These are phyloP conservation scores for Artemisia argyi DNA, from an alignment of 129 eudicot species.

Conservation along the genomic window DNA sequence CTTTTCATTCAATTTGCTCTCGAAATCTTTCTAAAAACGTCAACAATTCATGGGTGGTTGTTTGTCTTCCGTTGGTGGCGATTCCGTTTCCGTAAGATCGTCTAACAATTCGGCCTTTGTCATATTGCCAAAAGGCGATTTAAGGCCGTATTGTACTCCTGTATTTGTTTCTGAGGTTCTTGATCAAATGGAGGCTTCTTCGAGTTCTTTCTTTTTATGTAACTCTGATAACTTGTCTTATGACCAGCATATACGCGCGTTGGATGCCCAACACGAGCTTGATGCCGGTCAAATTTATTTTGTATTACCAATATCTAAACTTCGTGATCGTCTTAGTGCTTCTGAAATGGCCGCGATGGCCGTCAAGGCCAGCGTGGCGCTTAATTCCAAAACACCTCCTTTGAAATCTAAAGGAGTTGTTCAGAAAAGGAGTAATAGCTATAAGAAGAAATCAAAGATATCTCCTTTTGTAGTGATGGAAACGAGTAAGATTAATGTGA, in stretches of 20 bases:
- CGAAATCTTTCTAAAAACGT: too few relatives aligned
- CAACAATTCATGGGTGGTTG: too few relatives aligned
- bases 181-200: too few relatives aligned
- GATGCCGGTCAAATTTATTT: slow-evolving; percentile 68
- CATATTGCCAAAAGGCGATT: too few relatives aligned
- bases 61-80: too few relatives aligned
- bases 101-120: too few relatives aligned
- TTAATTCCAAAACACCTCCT: slow-evolving; percentile 18
- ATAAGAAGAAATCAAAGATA: slow-evolving; percentile 23
- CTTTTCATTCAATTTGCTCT: too few relatives aligned
- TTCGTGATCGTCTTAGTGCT: slow-evolving; percentile 46
- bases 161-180: too few relatives aligned
- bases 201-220: slow-evolving; percentile 63
- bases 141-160: too few relatives aligned
- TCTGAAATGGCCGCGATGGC: slow-evolving; percentile 84
- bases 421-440: slow-evolving; percentile 1
- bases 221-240: slow-evolving; percentile 61
- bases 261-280: slow-evolving; percentile 36
- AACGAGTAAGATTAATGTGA: too few relatives aligned
- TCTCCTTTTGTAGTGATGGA: slow-evolving; percentile 35
- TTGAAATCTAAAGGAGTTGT: background rate
- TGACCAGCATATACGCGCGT: slow-evolving; percentile 45
- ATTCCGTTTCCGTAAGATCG: too few relatives aligned
- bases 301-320: slow-evolving; percentile 43
- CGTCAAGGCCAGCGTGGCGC: slow-evolving; percentile 71